Conservation (phyloP, 495 filamentous ascomycete genomes). For the Penicillium lividum region DNA sequence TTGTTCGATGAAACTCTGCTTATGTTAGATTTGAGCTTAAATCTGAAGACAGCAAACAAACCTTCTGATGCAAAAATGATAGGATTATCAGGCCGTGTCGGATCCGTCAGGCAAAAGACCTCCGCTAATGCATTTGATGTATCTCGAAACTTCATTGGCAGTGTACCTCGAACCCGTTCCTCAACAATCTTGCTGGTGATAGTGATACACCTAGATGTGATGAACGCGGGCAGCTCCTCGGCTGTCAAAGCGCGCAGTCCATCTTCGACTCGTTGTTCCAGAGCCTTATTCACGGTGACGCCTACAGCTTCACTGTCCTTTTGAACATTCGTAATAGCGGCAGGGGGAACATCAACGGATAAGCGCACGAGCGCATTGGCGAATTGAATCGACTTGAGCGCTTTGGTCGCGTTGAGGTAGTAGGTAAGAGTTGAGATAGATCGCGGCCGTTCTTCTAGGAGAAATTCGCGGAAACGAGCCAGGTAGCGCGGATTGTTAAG, state of each 20-base stretch:
- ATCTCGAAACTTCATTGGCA: slow-evolving; percentile 46
- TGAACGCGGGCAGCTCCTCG: slow-evolving; percentile 71
- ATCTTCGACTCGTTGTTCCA: slow-evolving; percentile 59
- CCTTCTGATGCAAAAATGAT: slow-evolving; percentile 79
- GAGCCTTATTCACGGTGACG: slow-evolving; percentile 50
- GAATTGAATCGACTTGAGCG: slow-evolving; percentile 69
- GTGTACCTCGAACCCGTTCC: slow-evolving; percentile 35
- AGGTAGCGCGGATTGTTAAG: slow-evolving; percentile 69
- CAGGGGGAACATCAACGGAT: slow-evolving; percentile 36
- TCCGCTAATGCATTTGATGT: slow-evolving; percentile 72
- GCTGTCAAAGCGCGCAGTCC: slow-evolving; percentile 60
- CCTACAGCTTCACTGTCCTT: slow-evolving; percentile 44
- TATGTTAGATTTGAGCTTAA: not conserved
- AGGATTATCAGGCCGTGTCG: slow-evolving; percentile 70
- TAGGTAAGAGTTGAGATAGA: slow-evolving; percentile 65
- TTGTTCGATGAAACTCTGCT: slow-evolving; percentile 41
- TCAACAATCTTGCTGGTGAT: slow-evolving; percentile 41
- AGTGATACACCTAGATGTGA: slow-evolving; percentile 48
- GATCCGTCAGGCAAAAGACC: slow-evolving; percentile 77
- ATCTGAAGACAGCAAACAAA: slow-evolving; percentile 29
- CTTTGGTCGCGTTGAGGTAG: slow-evolving; percentile 67
- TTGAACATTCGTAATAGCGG: slow-evolving; percentile 43
- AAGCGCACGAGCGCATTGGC: slow-evolving; percentile 61
- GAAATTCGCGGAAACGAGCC: slow-evolving; percentile 59
- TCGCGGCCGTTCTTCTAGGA: slow-evolving; percentile 70